These are phyloP conservation scores for Plasmodium vivax DNA, from an alignment of 169 alveolate genomes.

Conservation along the genomic window DNA sequence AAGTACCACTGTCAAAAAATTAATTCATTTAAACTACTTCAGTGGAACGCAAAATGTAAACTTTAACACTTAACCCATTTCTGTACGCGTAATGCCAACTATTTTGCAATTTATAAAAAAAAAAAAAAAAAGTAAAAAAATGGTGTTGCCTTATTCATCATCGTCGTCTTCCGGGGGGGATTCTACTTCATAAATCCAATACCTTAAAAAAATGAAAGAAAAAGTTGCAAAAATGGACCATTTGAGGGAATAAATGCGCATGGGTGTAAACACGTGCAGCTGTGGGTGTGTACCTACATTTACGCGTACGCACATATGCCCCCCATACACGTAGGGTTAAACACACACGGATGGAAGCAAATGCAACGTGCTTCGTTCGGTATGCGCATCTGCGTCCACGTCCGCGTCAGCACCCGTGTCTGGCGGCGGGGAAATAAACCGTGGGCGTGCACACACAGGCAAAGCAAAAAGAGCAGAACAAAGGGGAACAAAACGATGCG, in stretches of 20 bases:
- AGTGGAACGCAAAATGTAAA: not conserved
- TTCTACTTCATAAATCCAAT: conserved; percentile 92
- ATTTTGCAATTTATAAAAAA: not conserved
- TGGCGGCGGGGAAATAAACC: not conserved
- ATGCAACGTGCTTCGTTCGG: not conserved
- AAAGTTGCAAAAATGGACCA: not conserved
- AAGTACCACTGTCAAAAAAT: not conserved
- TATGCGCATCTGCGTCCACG: not conserved
- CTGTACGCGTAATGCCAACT: not conserved
- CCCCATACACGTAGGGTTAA: not conserved
- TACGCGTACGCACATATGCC: not conserved
- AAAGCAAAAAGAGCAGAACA: not conserved
- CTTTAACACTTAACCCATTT: not conserved
- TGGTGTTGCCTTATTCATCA: conserved; percentile 13
- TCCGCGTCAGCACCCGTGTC: not conserved
- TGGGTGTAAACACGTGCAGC: not conserved
- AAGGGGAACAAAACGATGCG: not conserved
- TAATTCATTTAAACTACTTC: not conserved
- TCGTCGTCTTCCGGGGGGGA: conserved; percentile 88
- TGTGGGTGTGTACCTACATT: not conserved
- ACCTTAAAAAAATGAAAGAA: conserved; percentile 73
- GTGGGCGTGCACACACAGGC: not conserved
- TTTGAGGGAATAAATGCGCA: not conserved
- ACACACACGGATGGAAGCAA: not conserved
- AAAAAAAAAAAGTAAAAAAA: conserved; percentile 13